Conservation (phyloP, 1,139 yeast genomes). For the Diutina siamensis region DNA sequence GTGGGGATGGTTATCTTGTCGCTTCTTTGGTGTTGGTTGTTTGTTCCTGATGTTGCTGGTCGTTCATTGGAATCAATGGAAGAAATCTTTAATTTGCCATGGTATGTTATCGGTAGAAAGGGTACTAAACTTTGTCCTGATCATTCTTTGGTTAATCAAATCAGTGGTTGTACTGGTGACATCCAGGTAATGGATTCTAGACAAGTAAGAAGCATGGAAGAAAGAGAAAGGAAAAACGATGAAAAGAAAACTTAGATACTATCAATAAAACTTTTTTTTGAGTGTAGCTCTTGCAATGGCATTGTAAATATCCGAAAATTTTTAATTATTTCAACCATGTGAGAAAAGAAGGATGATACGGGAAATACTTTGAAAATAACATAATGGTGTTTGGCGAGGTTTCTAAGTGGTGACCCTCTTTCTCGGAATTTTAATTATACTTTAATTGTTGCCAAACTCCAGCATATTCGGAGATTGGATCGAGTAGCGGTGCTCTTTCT, state of each 20-base stretch:
- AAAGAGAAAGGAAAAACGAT: neutral
- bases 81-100: conserved; percentile 45
- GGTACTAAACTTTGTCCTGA: conserved; percentile 43
- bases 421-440: no score
- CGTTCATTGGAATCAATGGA: conserved; percentile 47
- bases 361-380: no score
- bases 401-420: no score
- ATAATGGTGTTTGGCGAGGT: no score
- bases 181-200: neutral
- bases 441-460: no score
- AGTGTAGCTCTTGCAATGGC: no score
- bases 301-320: no score
- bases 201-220: neutral
- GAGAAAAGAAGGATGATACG: no score
- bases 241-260: neutral
- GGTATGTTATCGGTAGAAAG: conserved; percentile 45
- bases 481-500: no score
- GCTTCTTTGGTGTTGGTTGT: conserved; percentile 39
- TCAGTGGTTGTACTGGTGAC: conserved; percentile 7
- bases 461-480: no score
- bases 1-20: conserved; percentile 31
- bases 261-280: no score
- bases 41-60: conserved; percentile 43
- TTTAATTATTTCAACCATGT: no score
- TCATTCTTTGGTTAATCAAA: conserved; percentile 32